These are phyloP conservation scores for Ambrosia hybrid DNA, from an alignment of 140 eudicot genomes.

Conservation along the genomic window DNA sequence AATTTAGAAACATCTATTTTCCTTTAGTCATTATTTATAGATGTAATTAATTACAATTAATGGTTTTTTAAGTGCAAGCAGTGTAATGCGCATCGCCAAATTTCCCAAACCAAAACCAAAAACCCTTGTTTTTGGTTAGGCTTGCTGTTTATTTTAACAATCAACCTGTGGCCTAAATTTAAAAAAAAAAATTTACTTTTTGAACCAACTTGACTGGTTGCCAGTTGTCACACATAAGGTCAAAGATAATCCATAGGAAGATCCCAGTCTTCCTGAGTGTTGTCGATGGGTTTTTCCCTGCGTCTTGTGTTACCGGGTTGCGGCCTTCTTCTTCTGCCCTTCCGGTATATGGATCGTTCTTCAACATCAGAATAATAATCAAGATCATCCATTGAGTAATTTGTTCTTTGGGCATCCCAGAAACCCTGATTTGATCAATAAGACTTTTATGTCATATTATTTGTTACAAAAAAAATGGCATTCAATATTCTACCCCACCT, in stretches of 20 bases:
- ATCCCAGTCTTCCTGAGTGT: slow-evolving; percentile 53
- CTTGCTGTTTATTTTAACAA: slow-evolving; percentile 3
- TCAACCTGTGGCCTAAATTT: slow-evolving; percentile 14
- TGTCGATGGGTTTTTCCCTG: slow-evolving; percentile 29
- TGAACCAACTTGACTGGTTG: not conserved
- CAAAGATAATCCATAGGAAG: slow-evolving; percentile 63
- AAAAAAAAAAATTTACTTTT: not conserved
- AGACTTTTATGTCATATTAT: not conserved
- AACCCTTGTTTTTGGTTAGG: not conserved
- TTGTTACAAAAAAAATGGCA: not conserved
- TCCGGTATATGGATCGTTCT: slow-evolving; percentile 27
- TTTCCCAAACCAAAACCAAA: too few species aligned
- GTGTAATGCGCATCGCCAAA: too few species aligned
- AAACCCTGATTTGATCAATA: slow-evolving; percentile 43
- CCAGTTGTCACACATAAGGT: not conserved
- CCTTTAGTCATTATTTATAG: not conserved
- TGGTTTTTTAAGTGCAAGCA: too few species aligned
- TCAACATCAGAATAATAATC: slow-evolving; percentile 38
- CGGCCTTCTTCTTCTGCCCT: slow-evolving; percentile 27
- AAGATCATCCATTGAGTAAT: slow-evolving; percentile 45
- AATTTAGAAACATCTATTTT: too few species aligned
- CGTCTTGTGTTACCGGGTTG: slow-evolving; percentile 19
- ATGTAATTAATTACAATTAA: too few species aligned
- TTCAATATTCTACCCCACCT: too few species aligned
- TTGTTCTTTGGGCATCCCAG: slow-evolving; percentile 49